A percentile compares a stretch with the other conserved stretches of the same genome.
phyloP scores from a whole-genome alignment of 73 alveolate genomes.

The Uronychia setigera region DNA sequence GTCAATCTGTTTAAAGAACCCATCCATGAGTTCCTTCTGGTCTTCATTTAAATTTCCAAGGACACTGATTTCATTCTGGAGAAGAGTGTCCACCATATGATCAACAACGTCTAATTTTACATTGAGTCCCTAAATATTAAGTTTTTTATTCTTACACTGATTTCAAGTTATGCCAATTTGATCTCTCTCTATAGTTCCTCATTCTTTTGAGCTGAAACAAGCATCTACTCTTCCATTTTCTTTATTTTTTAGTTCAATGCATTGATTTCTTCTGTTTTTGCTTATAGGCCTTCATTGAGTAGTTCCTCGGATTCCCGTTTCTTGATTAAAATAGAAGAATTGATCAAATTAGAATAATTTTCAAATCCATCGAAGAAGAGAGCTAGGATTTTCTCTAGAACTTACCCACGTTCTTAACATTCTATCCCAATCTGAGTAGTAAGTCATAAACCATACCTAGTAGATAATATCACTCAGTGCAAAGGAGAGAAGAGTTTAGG shows the following conservation, averaged over 20 bases:
- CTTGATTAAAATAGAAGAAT: background rate
- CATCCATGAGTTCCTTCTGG: background rate
- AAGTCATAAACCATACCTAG: background rate
- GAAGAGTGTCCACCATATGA: background rate
- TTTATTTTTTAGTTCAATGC: background rate
- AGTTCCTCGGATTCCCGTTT: background rate
- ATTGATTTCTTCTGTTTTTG: background rate
- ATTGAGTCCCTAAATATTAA: background rate
- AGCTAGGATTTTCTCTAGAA: background rate
- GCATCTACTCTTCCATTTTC: background rate
- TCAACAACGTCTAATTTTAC: background rate
- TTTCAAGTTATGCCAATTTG: background rate
- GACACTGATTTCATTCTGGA: background rate
- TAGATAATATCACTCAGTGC: background rate
- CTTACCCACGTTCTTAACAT: background rate
- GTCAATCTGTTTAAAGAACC: background rate
- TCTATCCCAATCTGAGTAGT: background rate
- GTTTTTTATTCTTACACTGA: background rate
- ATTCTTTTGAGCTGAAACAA: background rate
- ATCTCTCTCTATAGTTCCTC: background rate
- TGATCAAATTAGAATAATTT: background rate
- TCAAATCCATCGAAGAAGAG: constrained; percentile 2
- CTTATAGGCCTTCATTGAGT: background rate
- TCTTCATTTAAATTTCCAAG: background rate
- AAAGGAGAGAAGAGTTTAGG: background rate